Evolutionary conservation across 177 flowering plant genomes (phyloP), one percentile per base, ranked within the genome.

Genomic region (Vitis hybrid): DNA sequence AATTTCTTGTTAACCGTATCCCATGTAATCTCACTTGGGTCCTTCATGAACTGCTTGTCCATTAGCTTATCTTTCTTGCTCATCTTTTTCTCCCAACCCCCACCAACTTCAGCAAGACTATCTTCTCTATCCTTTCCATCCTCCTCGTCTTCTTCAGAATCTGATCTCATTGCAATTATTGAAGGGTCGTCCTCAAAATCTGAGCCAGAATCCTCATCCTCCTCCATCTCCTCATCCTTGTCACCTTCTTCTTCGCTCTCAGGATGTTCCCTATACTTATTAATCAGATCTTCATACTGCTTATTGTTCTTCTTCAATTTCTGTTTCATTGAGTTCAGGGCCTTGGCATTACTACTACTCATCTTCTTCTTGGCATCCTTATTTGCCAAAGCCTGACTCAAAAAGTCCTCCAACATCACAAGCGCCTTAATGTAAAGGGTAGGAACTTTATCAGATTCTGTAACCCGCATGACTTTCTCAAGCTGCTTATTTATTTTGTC

Each of bases 341-440:
- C 98, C 80, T 91, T 89, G 3, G 91, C 86, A 76, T 92, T 94
- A 69, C 91, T 92, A 60, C 84, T 84, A 49, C 94, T 94, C 97
- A 94, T 94, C 83, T 92, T 94, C 83, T 92, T 94, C 82, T 90
- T 94, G 0, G 95, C 97, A 19, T 92, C 98, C 81, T 94, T 94
- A 59, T 94, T 89, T 2, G 89, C 91, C 79, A 92, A 55, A 19
- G 97, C 87, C 82, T 88, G 83, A 59, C 67, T 79, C 76, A 94
- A 70, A 74, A 86, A 89, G 69, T 94, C 97, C 76, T 92, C 97
- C 73, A 91, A 69, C 91, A 88, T 81, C 8, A 90, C 92, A 69
- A 94, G 87, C 11, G 94, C 86, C 67, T 84, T 92, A 8, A 94
- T 80, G 65, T 94, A 94, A 52, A 88, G 79, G 5, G 67, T 80